Evolutionary conservation across 225 moss, liverwort and hornwort species (phyloP), one percentile per base, ranked within the genome.

Genomic region (Neckera pumila): DNA sequence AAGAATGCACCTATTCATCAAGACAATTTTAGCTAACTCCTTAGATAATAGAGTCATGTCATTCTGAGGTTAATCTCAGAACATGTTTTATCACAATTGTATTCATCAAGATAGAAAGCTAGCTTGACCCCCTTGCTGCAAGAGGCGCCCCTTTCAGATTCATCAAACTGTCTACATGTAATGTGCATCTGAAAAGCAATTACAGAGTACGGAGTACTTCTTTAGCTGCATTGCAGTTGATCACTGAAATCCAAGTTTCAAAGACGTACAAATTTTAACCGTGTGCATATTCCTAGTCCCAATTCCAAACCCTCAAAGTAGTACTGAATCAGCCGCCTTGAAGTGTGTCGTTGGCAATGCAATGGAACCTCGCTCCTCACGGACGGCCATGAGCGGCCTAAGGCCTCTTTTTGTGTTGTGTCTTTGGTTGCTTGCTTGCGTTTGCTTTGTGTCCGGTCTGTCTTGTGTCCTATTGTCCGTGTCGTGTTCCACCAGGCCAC

Each of bases 51-150:
- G n/a, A n/a, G n/a, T 30, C 17, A 47, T 0, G 0, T 30, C 7
- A 11, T 30, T 74, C 4, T 0, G 3, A 9, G 7, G 20, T 19
- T 49, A 31, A 31, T 0, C n/a, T n/a, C n/a, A n/a, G n/a, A n/a
- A n/a, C n/a, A n/a, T n/a, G n/a, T n/a, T n/a, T n/a, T n/a, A n/a
- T n/a, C n/a, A n/a, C n/a, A n/a, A n/a, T n/a, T n/a, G n/a, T 49
- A 49, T 20, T 49, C 47, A 47, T 31, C 6, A 12, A 28, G 75
- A 49, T 30, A 17, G 18, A 45, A 19, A 75, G 49, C 7, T 49
- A 33, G 33, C 33, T 49, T 49, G 12, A 75, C 20, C 7, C 6
- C 45, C 30, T 30, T 45, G 30, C 6, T 45, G 30, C 45, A 7
- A 74, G 19, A 74, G 30, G 74, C 3, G 3, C 11, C 47, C 47